Base-by-base conservation (phyloP, 2,329 filamentous ascomycete genomes). In the Exserohilum turcica region DNA sequence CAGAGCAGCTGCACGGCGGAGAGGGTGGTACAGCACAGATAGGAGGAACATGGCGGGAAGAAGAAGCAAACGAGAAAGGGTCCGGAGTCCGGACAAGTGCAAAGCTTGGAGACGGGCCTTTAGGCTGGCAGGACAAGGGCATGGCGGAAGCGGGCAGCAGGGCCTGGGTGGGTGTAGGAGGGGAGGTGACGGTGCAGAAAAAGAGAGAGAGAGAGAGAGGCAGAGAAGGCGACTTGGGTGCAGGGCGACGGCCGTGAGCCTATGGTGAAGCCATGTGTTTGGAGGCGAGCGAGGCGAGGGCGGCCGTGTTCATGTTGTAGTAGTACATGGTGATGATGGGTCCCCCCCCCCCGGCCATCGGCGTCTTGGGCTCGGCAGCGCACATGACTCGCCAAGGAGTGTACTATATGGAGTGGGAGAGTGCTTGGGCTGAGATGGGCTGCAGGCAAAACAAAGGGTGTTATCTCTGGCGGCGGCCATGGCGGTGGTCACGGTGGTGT, bases 1-100 rank as follows among this genome's bases (percentile, higher is more conserved):
- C 60, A 61, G 58, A 61, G 42, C 44, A 33, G 47, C 48, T 54
- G 51, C 51, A 54, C 31, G 52, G 51, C 51, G 47, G 37, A 52
- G 45, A 45, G 37, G 18, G 43, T 59, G 57, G 56, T 51, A 46
- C 48, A 54, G 48, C 53, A 52, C 52, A 44, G 58, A 57, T 44
- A 37, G 39, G 38, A 44, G 47, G n/a, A n/a, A n/a, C n/a, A 39
- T 39, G 33, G 40, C 43, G 39, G 38, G 38, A 53, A 32, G 49
- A 47, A 47, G 15, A 27, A 43, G 39, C 42, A 54, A 44, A 48
- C 42, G 48, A 16, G 40, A 49, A 18, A 40, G 38, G 35, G 42
- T 24, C 54, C 52, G 55, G 48, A 49, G 42, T 24, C 54, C 52
- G 55, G 48, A 49, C 51, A 53, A 49, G 38, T 32, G 47, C 47